Conservation (phyloP, 2,329 filamentous ascomycete species). For the Beauveria sp. region DNA sequence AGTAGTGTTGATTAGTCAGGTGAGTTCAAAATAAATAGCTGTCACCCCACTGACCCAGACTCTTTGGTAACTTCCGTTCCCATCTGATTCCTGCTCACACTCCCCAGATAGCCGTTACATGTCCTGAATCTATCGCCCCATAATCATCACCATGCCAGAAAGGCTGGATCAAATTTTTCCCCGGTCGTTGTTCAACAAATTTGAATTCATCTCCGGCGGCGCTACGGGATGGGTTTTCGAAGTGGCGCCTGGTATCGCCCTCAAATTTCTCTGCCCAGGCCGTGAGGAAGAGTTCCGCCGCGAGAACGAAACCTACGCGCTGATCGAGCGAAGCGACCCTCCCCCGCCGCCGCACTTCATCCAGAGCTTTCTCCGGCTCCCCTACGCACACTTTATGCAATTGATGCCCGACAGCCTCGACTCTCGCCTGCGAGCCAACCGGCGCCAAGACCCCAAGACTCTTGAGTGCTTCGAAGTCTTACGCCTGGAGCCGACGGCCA, state of each 20-base stretch:
- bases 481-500: neutral
- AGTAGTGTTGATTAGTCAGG: neutral
- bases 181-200: neutral
- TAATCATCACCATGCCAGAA: neutral
- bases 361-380: slow-evolving; percentile 4
- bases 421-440: neutral
- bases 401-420: slow-evolving; percentile 2
- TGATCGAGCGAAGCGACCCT: neutral
- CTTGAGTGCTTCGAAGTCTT: neutral
- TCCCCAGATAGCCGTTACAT: neutral
- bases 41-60: neutral
- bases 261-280: neutral
- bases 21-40: neutral
- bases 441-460: neutral
- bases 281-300: neutral
- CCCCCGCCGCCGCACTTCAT: neutral
- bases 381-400: neutral
- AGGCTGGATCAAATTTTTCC: neutral
- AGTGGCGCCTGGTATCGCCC: neutral
- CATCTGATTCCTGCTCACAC: neutral
- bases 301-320: neutral
- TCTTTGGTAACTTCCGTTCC: neutral
- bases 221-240: slow-evolving; percentile 2
- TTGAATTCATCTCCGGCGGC: neutral
- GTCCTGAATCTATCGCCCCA: neutral